Conservation (phyloP, 148 eudicot species). For the Camellia japonica region DNA sequence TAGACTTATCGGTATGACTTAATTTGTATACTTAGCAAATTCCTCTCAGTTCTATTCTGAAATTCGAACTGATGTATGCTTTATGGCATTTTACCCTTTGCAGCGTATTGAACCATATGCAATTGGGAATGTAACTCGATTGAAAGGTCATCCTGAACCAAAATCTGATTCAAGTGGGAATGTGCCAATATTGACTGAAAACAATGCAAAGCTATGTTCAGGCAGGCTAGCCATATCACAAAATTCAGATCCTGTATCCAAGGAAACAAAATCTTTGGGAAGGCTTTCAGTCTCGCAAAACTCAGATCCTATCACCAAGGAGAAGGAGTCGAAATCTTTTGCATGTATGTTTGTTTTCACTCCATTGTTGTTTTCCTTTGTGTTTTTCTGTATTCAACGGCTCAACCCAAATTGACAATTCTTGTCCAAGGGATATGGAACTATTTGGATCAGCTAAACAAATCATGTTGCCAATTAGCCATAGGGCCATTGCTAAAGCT, state of each 20-base stretch:
- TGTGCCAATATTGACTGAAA: conserved; percentile 52
- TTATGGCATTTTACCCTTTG: conserved; percentile 20
- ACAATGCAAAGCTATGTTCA: conserved; percentile 46
- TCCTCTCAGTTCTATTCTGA: conserved; percentile 2
- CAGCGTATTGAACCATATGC: conserved; percentile 91
- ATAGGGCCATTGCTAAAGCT: neutral
- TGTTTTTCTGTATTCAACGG: no score
- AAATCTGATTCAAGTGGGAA: conserved; percentile 56
- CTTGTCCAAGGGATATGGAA: neutral
- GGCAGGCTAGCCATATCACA: conserved; percentile 71
- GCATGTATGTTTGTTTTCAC: conserved; percentile 48
- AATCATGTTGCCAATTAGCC: neutral
- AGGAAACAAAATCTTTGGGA: conserved; percentile 61
- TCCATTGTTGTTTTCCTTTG: neutral
- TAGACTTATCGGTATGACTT: conserved; percentile 76
- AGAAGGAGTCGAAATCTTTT: conserved; percentile 68
- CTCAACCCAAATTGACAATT: neutral
- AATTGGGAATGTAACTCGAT: conserved; percentile 34
- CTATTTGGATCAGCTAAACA: neutral
- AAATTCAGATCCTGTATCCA: conserved; percentile 55
- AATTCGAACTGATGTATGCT: conserved; percentile 19
- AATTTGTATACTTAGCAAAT: neutral
- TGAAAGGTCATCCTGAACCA: conserved; percentile 52
- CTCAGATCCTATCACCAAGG: conserved; percentile 55
- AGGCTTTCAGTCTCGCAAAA: conserved; percentile 59